Conservation (phyloP, 805 yeast species). For the Wickerhamomyces rabaulensis region DNA sequence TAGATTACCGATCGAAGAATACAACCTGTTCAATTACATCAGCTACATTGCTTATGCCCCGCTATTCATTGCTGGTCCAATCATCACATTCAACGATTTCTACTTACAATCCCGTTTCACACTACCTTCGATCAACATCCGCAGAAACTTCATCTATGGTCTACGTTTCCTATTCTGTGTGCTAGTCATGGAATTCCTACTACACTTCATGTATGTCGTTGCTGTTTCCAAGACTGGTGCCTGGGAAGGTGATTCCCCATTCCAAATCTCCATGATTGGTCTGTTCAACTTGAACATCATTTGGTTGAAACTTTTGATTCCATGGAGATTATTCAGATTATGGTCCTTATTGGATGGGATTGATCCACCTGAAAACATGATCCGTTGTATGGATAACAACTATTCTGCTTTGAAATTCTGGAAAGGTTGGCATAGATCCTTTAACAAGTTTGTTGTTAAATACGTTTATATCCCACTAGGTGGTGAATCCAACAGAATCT, state of each 20-base stretch:
- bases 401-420: constrained; percentile 93
- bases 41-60: constrained; percentile 85
- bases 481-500: constrained; percentile 64
- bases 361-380: constrained; percentile 97
- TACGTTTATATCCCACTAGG: constrained; percentile 92
- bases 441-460: constrained; percentile 82
- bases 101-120: constrained; percentile 62
- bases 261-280: constrained; percentile 93
- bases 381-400: constrained; percentile 91
- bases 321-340: constrained; percentile 92
- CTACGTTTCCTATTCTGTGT: constrained; percentile 67
- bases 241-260: constrained; percentile 86
- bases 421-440: constrained; percentile 98
- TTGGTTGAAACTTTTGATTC: constrained; percentile 89
- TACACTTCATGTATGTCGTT: constrained; percentile 88
- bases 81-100: constrained; percentile 88
- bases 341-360: constrained; percentile 93
- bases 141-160: constrained; percentile 56
- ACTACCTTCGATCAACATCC: constrained; percentile 52
- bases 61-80: constrained; percentile 91
- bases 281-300: constrained; percentile 83
- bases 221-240: constrained; percentile 88
- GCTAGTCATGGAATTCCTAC: constrained; percentile 79
- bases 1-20: constrained; percentile 56
- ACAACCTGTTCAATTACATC: constrained; percentile 58